phyloP scores from a whole-genome alignment of 202 grass and related monocot species.

The Thinopyrum obtusiflorum region DNA sequence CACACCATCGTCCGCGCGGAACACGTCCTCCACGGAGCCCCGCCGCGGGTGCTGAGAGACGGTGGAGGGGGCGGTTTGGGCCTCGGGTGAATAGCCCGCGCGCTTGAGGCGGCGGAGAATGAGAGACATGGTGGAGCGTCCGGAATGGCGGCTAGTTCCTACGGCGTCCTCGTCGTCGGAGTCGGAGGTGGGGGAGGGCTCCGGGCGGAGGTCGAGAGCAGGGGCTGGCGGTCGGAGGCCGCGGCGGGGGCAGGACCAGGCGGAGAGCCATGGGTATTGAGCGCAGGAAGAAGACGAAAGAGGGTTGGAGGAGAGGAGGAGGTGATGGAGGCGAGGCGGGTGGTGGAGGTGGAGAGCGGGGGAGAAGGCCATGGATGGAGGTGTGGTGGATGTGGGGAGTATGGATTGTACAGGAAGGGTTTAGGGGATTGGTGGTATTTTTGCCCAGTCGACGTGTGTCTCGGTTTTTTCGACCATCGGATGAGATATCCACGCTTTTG shows the following conservation, averaged over 20 bases:
- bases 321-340: slow-evolving; percentile 34
- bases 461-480: too few relatives aligned
- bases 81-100: slow-evolving; percentile 57
- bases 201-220: slow-evolving; percentile 58
- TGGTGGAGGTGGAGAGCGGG: slow-evolving; percentile 33
- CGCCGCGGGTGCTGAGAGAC: slow-evolving; percentile 33
- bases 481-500: too few relatives aligned
- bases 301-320: slow-evolving; percentile 30
- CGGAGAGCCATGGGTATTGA: slow-evolving; percentile 42
- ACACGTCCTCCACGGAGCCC: slow-evolving; percentile 87
- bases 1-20: slow-evolving; percentile 72
- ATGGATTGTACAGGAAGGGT: slow-evolving; percentile 24
- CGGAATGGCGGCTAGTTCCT: slow-evolving; percentile 56
- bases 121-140: slow-evolving; percentile 70
- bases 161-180: slow-evolving; percentile 61
- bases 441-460: too few relatives aligned
- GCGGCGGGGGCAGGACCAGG: slow-evolving; percentile 23
- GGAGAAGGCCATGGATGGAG: slow-evolving; percentile 42
- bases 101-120: slow-evolving; percentile 75
- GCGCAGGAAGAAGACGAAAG: slow-evolving; percentile 19
- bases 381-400: slow-evolving; percentile 9
- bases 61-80: neutral
- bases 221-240: slow-evolving; percentile 31
- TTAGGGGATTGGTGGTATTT: too few relatives aligned
- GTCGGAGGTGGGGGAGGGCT: slow-evolving; percentile 38